A percentile compares a stretch with the other conserved stretches of the same genome.
Evolutionary conservation across 2,329 filamentous ascomycete species (phyloP).

Genomic region (Fusarium sp.): DNA sequence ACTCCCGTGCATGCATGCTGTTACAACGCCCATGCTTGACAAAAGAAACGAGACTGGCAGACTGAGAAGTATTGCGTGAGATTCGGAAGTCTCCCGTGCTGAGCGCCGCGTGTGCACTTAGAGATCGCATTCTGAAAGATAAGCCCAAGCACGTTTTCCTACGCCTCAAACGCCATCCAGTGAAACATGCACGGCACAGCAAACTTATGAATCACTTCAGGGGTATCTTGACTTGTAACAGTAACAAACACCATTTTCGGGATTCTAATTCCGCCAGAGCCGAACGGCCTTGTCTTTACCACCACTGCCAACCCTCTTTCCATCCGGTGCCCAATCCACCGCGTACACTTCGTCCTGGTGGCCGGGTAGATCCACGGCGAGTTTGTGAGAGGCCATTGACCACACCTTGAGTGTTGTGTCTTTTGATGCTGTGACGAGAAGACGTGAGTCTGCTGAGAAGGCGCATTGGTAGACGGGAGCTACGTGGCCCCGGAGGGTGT

Average conservation of each 20-base stretch:
- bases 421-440: conserved; percentile 88
- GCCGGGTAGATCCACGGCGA: conserved; percentile 84
- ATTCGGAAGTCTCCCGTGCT: conserved; percentile 31
- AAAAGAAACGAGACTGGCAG: neutral
- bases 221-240: conserved; percentile 42
- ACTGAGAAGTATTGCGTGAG: neutral
- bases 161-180: neutral
- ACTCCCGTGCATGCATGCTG: conserved; percentile 39
- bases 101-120: conserved; percentile 21
- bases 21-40: conserved; percentile 2
- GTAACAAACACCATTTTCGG: conserved; percentile 31
- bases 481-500: conserved; percentile 87
- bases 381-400: conserved; percentile 87
- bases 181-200: conserved; percentile 32
- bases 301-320: conserved; percentile 87
- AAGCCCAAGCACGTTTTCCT: conserved; percentile 29
- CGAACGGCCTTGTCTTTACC: conserved; percentile 88
- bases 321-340: conserved; percentile 94
- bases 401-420: conserved; percentile 96
- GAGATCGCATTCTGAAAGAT: conserved; percentile 14
- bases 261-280: conserved; percentile 70
- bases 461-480: conserved; percentile 92
- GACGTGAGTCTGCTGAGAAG: conserved; percentile 91
- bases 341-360: conserved; percentile 95
- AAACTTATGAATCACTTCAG: conserved; percentile 27